Base-by-base conservation (phyloP, 371 early-diverging fungal species). In the Phascolomyces articulosus region DNA sequence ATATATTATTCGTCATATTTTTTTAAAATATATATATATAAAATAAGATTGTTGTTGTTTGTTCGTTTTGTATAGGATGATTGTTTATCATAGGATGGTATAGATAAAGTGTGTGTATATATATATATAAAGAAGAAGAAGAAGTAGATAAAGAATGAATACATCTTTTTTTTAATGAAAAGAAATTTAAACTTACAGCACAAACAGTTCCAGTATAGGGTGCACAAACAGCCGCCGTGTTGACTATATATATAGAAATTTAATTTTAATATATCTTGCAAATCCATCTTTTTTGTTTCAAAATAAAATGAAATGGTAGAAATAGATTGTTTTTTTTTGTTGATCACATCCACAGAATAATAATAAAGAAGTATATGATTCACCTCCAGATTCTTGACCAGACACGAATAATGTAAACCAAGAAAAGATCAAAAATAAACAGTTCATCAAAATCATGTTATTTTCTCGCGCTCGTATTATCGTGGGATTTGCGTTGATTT, bases 201-300 rank as follows among this genome's bases (percentile, higher is more conserved):
- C 64, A 67, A 24, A 64, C 60, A 34, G 40, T 4, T 21, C 64
- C 59, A 11, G 64, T 55, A 16, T 64, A 67, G 23, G 41, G 21
- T 40, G 60, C 64, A 29, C 64, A 57, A 44, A 18, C 40, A 27
- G 28, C 28, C 7, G 56, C 24, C 16, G 16, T 58, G 23, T 27
- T 24, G 13, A 28, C 60, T 58, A 41, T 13, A 29, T 49, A 24
- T 38, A 38, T 13, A 38, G 9, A 38, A 38, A 38, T n/a, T n/a
- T n/a, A n/a, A n/a, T n/a, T n/a, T n/a, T n/a, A n/a, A n/a, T n/a
- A n/a, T n/a, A n/a, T n/a, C n/a, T n/a, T n/a, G n/a, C n/a, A n/a
- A n/a, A n/a, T 1, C 34, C 34, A 34, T 11, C 34, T 34, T 34
- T 34, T 34, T 34, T 31, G 31, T 31, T 31, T 31, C 31, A 31